Percentiles rank a stretch among this genome's conserved stretches.
These are phyloP conservation scores for Neospora caninum DNA, from an alignment of 169 alveolate genomes.

Conservation along the genomic window DNA sequence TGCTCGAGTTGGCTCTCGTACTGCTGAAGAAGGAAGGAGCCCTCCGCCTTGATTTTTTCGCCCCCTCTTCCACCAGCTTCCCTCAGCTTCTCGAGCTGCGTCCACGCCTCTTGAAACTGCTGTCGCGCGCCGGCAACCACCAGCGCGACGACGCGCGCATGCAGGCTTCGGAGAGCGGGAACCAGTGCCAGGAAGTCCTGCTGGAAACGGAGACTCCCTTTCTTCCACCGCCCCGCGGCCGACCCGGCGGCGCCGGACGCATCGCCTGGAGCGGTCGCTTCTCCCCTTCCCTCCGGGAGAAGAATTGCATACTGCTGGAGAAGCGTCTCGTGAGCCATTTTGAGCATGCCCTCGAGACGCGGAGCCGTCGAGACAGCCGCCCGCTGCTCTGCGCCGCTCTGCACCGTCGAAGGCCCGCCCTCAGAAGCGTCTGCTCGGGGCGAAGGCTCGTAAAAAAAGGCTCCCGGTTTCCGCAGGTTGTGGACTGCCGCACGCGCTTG, in stretches of 20 bases:
- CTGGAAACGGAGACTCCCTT: neutral
- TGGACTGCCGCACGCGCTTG: neutral
- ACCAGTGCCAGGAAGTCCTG: neutral
- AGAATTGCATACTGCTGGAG: conserved; percentile 20
- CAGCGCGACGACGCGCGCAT: neutral
- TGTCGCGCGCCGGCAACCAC: conserved; percentile 20
- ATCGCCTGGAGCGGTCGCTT: neutral
- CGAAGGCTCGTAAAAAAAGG: neutral
- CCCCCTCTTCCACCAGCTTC: neutral
- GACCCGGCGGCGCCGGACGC: neutral
- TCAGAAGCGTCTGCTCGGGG: too few species aligned
- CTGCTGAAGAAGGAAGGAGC: neutral
- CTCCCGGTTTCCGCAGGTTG: neutral
- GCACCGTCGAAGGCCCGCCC: too few species aligned
- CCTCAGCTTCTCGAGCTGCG: neutral
- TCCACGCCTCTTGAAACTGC: neutral
- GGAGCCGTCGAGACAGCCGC: too few species aligned
- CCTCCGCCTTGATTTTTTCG: neutral
- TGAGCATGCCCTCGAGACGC: conserved; percentile 6
- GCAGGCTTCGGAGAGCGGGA: neutral
- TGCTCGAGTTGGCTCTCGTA: neutral
- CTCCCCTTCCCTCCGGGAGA: neutral
- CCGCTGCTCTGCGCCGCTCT: too few species aligned
- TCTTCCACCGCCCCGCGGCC: neutral
- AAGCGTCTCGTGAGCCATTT: conserved; percentile 8